phyloP scores from a whole-genome alignment of 2,329 filamentous ascomycete genomes.

The Pseudogymnoascus sp. region DNA sequence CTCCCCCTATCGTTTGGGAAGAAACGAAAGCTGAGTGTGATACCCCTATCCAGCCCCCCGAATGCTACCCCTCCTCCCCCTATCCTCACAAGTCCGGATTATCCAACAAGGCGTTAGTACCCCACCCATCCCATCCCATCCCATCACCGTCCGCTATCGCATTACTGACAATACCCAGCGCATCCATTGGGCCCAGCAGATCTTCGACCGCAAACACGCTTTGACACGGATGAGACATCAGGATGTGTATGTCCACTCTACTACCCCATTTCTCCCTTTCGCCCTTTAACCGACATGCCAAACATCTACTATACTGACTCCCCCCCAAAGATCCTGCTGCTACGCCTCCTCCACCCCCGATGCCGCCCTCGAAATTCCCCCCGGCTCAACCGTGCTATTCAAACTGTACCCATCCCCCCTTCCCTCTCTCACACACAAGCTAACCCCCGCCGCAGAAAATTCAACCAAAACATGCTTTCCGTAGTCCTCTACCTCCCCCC shows the following conservation, averaged over 20 bases:
- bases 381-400: conserved; percentile 45
- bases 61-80: not conserved
- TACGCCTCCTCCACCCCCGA: conserved; percentile 40
- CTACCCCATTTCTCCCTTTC: not conserved
- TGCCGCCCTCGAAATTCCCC: conserved; percentile 38
- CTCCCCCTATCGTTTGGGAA: not conserved
- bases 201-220: conserved; percentile 49
- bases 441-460: conserved; percentile 35
- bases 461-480: conserved; percentile 49
- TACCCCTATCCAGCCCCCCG: not conserved
- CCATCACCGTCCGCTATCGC: not conserved
- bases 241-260: conserved; percentile 31
- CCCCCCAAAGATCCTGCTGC: conserved; percentile 36
- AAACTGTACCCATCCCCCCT: conserved; percentile 38
- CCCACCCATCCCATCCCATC: not conserved
- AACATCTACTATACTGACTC: not conserved
- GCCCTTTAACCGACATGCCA: not conserved
- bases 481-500: conserved; percentile 45
- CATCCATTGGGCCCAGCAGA: conserved; percentile 54
- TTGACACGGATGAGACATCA: conserved; percentile 43
- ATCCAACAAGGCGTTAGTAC: conserved; percentile 19
- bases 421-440: not conserved
- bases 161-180: conserved; percentile 31
- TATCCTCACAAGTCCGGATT: not conserved
- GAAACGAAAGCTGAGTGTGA: not conserved